These are phyloP conservation scores for Reticulascus tulasneorum DNA, from an alignment of 2,329 filamentous ascomycete species.

Conservation along the genomic window DNA sequence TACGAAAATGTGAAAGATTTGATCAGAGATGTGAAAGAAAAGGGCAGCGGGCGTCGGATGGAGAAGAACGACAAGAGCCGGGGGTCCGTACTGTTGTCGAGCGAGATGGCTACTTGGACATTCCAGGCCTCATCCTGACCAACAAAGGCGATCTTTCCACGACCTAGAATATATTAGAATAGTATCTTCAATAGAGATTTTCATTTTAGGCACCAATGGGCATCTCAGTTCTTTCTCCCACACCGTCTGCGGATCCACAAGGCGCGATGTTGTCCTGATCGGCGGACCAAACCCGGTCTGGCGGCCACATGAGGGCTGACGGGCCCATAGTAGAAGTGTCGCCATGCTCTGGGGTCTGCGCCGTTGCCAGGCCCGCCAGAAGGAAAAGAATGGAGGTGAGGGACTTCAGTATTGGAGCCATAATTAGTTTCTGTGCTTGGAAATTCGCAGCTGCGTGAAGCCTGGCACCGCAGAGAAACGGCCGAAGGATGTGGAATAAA, in stretches of 20 bases:
- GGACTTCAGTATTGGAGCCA: no score
- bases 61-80: neutral
- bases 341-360: no score
- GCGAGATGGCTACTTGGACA: constrained; percentile 46
- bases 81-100: constrained; percentile 37
- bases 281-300: constrained; percentile 46
- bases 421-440: no score
- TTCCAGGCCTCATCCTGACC: constrained; percentile 50
- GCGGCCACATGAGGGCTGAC: constrained; percentile 52
- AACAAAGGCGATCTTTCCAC: constrained; percentile 46
- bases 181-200: neutral
- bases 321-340: no score
- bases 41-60: neutral
- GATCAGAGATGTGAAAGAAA: neutral
- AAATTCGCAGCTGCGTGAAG: no score
- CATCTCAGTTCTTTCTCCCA: constrained; percentile 45
- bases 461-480: no score
- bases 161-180: constrained; percentile 27
- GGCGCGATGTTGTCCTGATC: constrained; percentile 47
- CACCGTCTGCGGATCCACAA: constrained; percentile 43
- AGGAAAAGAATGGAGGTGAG: no score
- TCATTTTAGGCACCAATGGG: constrained; percentile 36
- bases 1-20: neutral
- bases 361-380: no score
- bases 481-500: no score